Base-by-base conservation (phyloP, 106 monocot genomes). In the Allium sativum region DNA sequence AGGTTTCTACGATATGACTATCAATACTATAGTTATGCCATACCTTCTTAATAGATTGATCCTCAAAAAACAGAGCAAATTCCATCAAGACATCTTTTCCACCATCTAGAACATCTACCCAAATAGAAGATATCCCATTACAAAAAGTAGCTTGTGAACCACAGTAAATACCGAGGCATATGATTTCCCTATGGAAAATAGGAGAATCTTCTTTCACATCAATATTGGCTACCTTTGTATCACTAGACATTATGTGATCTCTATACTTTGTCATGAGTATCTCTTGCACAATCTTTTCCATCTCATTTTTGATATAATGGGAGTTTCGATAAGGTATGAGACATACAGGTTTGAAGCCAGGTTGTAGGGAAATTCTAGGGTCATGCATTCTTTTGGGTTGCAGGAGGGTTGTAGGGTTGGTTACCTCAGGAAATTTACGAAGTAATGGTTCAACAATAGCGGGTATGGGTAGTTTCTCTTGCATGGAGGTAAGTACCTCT, bases 1-100 rank as follows among this genome's bases (percentile, higher is more conserved):
- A 81, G 73, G 88, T 99, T 51, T 78, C 67, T 67, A 99, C 74
- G 61, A 88, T 60, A 74, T 99, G 98, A 59, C 73, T 66, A 68
- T 92, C 98, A 75, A 99, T 92, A 73, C 98, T 99, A 65, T 99
- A 99, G 58, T 99, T 99, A 78, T 99, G 98, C 98, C 98, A 99
- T 65, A 99, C 92, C 88, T 99, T 92, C 78, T 75, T 99, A 56
- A 99, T 92, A 0, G 73, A 74, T 67, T 77, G 62, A 51, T 99
- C 88, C 57, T 92, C 92, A 69, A 99, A 99, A 75, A 92, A 99
- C 9, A 82, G 74, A 68, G 75, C 76, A 79, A 99, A 92, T 59
- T 83, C 88, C 82, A 77, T 83, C 54, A 99, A 48, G 45, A 99
- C 65, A 68, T 74, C 54, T 14, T 42, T 69, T 20, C 72, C 95